Evolutionary conservation across 768 basidiomycete species (phyloP).

Genomic region (Leucocoprinus leucothites): DNA sequence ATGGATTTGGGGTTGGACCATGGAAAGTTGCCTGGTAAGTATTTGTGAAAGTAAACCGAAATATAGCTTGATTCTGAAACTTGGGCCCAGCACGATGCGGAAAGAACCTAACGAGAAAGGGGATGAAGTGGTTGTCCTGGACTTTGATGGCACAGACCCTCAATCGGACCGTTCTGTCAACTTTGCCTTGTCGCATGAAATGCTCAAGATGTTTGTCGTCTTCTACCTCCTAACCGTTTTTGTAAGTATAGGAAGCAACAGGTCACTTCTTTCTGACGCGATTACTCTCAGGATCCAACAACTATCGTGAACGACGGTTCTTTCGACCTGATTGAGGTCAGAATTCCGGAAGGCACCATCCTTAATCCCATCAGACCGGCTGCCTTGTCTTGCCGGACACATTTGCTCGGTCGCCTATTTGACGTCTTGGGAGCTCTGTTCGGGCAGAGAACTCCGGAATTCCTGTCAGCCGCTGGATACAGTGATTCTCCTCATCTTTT

Average conservation of each 20-base stretch:
- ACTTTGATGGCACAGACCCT: slow-evolving; percentile 27
- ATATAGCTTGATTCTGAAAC: too few species aligned
- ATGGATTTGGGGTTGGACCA: slow-evolving; percentile 24
- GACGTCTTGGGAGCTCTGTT: slow-evolving; percentile 26
- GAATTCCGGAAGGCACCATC: slow-evolving; percentile 25
- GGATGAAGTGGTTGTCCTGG: slow-evolving; percentile 22
- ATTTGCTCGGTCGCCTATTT: slow-evolving; percentile 24
- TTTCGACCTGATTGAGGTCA: slow-evolving; percentile 25
- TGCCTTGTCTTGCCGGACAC: slow-evolving; percentile 27
- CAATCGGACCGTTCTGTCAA: slow-evolving; percentile 22
- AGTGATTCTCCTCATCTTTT: slow-evolving; percentile 27
- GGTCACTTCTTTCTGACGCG: too few species aligned
- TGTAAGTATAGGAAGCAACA: slow-evolving; percentile 7
- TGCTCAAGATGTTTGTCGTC: slow-evolving; percentile 24
- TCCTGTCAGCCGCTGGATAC: slow-evolving; percentile 27
- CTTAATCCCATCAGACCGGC: slow-evolving; percentile 26
- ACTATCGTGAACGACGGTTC: slow-evolving; percentile 29
- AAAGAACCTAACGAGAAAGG: slow-evolving; percentile 20
- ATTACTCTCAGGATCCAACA: slow-evolving; percentile 19
- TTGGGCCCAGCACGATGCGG: slow-evolving; percentile 21
- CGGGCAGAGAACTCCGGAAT: slow-evolving; percentile 24
- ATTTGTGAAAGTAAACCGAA: neutral
- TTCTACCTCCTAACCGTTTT: slow-evolving; percentile 25
- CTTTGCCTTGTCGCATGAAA: slow-evolving; percentile 20
- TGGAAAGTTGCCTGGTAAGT: slow-evolving; percentile 21